These are phyloP conservation scores for Metarhizium anisopliae DNA, from an alignment of 2,329 filamentous ascomycete species.

Conservation along the genomic window DNA sequence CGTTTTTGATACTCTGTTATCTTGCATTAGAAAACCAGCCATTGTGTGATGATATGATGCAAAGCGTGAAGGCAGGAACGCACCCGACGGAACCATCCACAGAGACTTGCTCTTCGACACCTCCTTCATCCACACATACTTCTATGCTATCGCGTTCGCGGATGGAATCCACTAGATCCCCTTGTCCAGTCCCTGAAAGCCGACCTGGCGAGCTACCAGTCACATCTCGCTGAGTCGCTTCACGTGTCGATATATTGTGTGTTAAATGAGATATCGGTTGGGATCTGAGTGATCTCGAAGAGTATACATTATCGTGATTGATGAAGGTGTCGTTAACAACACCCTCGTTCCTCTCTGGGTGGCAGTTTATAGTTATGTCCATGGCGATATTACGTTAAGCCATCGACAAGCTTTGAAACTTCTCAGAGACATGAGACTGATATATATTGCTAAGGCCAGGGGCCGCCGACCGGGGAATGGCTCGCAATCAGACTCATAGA, in stretches of 20 bases:
- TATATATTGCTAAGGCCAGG: constrained; percentile 1
- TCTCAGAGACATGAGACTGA: constrained; percentile 4
- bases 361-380: constrained; percentile 2
- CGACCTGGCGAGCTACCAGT: constrained; percentile 17
- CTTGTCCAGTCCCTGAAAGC: constrained; percentile 27
- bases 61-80: constrained; percentile 10
- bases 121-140: constrained; percentile 16
- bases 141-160: constrained; percentile 10
- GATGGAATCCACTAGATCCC: constrained; percentile 9
- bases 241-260: background rate
- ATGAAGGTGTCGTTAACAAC: background rate
- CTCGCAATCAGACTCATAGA: constrained; percentile 5
- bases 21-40: background rate
- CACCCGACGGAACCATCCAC: constrained; percentile 17
- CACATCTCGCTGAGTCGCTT: background rate
- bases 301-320: background rate
- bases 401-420: constrained; percentile 1
- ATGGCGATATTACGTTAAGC: constrained; percentile 3
- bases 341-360: background rate
- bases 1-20: constrained; percentile 6
- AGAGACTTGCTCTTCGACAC: constrained; percentile 13
- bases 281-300: constrained; percentile 8
- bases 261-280: background rate
- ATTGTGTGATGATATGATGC: background rate
- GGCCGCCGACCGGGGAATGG: constrained; percentile 3